Evolutionary conservation across 208 protist species (phyloP).

Genomic region (Sergeia podlipaevii): DNA sequence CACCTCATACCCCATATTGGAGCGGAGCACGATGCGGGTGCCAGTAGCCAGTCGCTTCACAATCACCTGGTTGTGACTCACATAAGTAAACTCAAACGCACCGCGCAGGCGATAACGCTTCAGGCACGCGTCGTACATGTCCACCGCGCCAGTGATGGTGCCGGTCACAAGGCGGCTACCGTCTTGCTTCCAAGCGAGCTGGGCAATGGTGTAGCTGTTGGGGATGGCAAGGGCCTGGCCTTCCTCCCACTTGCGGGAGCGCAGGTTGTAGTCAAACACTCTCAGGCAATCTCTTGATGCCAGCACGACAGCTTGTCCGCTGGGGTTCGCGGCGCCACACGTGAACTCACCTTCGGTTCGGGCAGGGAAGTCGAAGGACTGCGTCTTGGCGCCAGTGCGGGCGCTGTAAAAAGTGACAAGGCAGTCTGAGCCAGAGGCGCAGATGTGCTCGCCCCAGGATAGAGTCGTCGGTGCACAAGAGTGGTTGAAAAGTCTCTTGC

Average conservation of each 20-base stretch:
- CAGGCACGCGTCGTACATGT: constrained; percentile 96
- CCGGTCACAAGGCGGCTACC: constrained; percentile 93
- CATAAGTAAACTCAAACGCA: constrained; percentile 98
- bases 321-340: constrained; percentile 88
- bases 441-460: constrained; percentile 92
- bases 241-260: constrained; percentile 93
- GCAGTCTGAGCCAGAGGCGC: constrained; percentile 89
- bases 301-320: constrained; percentile 91
- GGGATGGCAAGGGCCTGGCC: constrained; percentile 55
- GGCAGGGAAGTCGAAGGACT: constrained; percentile 87
- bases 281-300: constrained; percentile 87
- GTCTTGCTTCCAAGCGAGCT: constrained; percentile 93
- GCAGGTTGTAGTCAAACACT: constrained; percentile 92
- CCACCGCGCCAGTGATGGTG: constrained; percentile 91
- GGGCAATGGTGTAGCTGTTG: constrained; percentile 92
- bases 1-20: constrained; percentile 94
- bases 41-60: constrained; percentile 93
- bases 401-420: constrained; percentile 92
- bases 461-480: constrained; percentile 87
- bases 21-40: constrained; percentile 92
- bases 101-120: constrained; percentile 92
- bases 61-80: constrained; percentile 95
- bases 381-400: constrained; percentile 71
- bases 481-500: constrained; percentile 87
- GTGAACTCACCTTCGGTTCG: constrained; percentile 92